These are phyloP conservation scores for Erodium moschatum DNA, from an alignment of 441 rosid species.

Conservation along the genomic window DNA sequence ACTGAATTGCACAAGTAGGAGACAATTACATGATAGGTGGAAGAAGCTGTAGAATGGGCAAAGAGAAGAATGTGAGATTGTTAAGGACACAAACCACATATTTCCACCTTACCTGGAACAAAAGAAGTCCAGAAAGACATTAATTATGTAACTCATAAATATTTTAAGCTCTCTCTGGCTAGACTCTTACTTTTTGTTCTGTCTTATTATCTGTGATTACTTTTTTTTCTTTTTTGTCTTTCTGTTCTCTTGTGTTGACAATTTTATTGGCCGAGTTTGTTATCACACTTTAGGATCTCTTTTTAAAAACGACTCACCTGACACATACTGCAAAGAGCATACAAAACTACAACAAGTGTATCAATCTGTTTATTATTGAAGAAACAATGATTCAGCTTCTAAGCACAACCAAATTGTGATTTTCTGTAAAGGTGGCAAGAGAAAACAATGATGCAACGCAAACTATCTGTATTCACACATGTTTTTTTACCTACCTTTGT, in stretches of 20 bases:
- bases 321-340: neutral
- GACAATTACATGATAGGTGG: neutral
- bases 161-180: neutral
- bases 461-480: neutral
- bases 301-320: neutral
- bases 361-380: conserved; percentile 2
- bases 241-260: too few relatives aligned
- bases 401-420: conserved; percentile 2
- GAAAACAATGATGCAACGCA: neutral
- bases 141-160: neutral
- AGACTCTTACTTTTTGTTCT: too few relatives aligned
- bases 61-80: conserved; percentile 4
- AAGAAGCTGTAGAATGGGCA: neutral
- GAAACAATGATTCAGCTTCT: conserved; percentile 8
- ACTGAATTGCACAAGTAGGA: conserved; percentile 10
- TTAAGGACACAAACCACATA: neutral
- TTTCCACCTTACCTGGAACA: neutral
- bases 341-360: conserved; percentile 2
- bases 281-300: too few relatives aligned
- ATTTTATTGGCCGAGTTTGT: too few relatives aligned
- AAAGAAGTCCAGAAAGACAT: neutral
- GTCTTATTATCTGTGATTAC: too few relatives aligned
- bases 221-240: too few relatives aligned
- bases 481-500: neutral
- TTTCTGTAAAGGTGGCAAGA: neutral